These are phyloP conservation scores for Clitopilus passeckerianus DNA, from an alignment of 768 basidiomycete genomes.

Conservation along the genomic window DNA sequence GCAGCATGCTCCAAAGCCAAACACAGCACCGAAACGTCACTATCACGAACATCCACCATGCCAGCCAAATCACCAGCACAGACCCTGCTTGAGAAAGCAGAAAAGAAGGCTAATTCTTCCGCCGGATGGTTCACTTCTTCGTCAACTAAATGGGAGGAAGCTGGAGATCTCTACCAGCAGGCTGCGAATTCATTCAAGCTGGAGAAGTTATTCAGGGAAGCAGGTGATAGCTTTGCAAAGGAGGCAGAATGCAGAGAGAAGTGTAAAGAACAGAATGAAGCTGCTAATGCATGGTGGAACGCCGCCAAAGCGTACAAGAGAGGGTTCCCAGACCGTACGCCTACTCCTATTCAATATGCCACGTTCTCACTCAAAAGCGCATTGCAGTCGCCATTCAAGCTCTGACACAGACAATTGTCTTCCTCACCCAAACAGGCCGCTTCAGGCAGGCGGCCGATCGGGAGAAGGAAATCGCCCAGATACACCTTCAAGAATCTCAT, in stretches of 20 bases:
- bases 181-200: conserved; percentile 92
- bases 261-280: conserved; percentile 85
- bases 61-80: conserved; percentile 77
- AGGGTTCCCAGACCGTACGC: conserved; percentile 75
- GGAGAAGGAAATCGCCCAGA: conserved; percentile 95
- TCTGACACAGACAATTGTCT: conserved; percentile 75
- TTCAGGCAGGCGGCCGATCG: conserved; percentile 98
- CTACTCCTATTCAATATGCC: neutral
- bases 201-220: conserved; percentile 87
- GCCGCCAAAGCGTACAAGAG: conserved; percentile 95
- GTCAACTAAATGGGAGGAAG: conserved; percentile 87
- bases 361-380: conserved; percentile 9
- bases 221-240: conserved; percentile 86
- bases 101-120: conserved; percentile 87
- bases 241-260: conserved; percentile 94
- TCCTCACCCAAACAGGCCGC: conserved; percentile 78
- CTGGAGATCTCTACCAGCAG: conserved; percentile 91
- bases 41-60: conserved; percentile 34
- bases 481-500: conserved; percentile 78
- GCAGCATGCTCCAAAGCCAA: neutral
- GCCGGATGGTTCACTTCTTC: conserved; percentile 86
- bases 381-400: conserved; percentile 82
- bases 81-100: conserved; percentile 75
- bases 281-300: conserved; percentile 99
- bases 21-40: conserved; percentile 5